Evolutionary conservation across 106 monocot genomes (phyloP).

Genomic region (Platanthera guangdongensis): DNA sequence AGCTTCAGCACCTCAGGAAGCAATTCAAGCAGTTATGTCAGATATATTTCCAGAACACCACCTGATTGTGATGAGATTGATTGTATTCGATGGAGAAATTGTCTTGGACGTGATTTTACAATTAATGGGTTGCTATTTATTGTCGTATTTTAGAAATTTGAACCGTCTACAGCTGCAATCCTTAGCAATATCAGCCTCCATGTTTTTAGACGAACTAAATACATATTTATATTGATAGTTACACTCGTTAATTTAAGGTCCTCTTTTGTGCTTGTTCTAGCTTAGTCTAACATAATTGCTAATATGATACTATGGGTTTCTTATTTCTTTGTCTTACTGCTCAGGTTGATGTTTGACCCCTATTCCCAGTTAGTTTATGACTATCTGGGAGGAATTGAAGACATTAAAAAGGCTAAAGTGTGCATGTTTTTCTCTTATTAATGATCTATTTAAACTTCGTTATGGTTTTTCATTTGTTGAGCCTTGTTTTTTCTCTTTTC

Average conservation of each 20-base stretch:
- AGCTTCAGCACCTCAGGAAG: slow-evolving; percentile 74
- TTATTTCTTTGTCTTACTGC: slow-evolving; percentile 7
- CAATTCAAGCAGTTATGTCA: slow-evolving; percentile 25
- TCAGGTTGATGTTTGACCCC: slow-evolving; percentile 92
- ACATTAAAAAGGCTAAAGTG: slow-evolving; percentile 88
- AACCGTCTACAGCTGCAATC: background rate
- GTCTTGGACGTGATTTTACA: slow-evolving; percentile 77
- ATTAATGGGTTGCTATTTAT: slow-evolving; percentile 65
- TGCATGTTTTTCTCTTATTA: slow-evolving; percentile 37
- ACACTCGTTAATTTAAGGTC: background rate
- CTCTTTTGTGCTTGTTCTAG: background rate
- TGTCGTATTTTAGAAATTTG: slow-evolving; percentile 1
- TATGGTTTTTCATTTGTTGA: background rate
- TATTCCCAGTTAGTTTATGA: slow-evolving; percentile 71
- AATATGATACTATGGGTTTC: background rate
- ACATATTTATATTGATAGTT: background rate
- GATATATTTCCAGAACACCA: slow-evolving; percentile 19
- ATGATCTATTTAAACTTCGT: background rate
- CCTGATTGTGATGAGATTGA: slow-evolving; percentile 56
- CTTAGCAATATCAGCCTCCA: background rate
- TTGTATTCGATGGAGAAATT: slow-evolving; percentile 77
- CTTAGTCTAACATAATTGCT: background rate
- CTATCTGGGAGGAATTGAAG: slow-evolving; percentile 88
- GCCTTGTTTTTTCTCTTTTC: slow-evolving; percentile 7
- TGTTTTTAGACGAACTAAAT: background rate